Evolutionary conservation across 2,329 filamentous ascomycete species (phyloP), one percentile per base, ranked within the genome.

Genomic region (Ilyonectria robusta): DNA sequence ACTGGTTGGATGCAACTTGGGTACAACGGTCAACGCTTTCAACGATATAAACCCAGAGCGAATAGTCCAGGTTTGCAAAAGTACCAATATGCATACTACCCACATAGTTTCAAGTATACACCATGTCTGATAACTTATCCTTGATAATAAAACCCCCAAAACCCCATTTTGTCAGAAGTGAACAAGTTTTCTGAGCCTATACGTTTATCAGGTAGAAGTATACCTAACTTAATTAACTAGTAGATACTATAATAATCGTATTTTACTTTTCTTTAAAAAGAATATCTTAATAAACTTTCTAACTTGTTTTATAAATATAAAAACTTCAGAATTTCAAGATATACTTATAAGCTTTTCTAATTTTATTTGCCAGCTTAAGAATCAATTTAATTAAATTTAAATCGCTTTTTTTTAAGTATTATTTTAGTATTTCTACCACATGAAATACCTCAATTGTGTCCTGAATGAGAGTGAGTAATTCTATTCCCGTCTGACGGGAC

Each of bases 361-460:
- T 21, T 21, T 21, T 21, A 21, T 21, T 3, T 21, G 21, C 21
- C 3, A 21, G 21, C 21, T 21, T 21, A 21, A 21, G 21, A 21
- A 21, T 21, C 2, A 21, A 21, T 21, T 21, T 21, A 21, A 21
- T 21, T 21, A 21, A 21, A 21, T 21, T 21, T 21, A 3, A 21
- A 21, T 21, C 2, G 21, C 3, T 21, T 21, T 21, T 3, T 21
- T 21, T 21, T 21, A 21, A 21, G 21, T 21, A 21, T 21, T 21
- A 21, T 21, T 21, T 21, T 21, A 21, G 3, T 21, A 21, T 21
- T 21, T 21, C 21, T 21, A 21, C 21, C 3, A 65, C 57, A 65
- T 65, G 62, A 65, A 65, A 35, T 70, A 69, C 51, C 67, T 71
- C 31, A 62, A 72, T 23, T 62, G 65, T 29, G 61, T 62, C 13